These are phyloP conservation scores for Corymbia maculata DNA, from an alignment of 345 rosid species.

Conservation along the genomic window DNA sequence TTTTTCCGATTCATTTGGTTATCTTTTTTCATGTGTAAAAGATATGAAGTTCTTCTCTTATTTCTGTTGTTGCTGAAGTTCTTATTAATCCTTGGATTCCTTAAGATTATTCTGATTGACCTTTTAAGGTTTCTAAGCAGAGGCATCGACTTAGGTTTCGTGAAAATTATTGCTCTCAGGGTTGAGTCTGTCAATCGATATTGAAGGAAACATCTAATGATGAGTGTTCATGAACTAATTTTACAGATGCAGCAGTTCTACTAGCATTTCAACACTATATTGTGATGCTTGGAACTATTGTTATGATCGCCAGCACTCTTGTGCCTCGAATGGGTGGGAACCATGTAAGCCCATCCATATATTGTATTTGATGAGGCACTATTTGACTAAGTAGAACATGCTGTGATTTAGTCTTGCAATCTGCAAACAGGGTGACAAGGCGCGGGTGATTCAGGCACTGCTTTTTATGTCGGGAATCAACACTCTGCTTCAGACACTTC, in stretches of 20 bases:
- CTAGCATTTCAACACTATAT: slow-evolving; percentile 93
- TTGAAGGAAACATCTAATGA: not conserved
- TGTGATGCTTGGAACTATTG: slow-evolving; percentile 84
- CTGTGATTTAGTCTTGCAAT: not conserved
- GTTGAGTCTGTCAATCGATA: not conserved
- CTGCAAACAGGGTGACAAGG: slow-evolving; percentile 72
- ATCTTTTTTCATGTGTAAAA: not conserved
- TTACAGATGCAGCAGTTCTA: slow-evolving; percentile 56
- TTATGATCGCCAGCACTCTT: slow-evolving; percentile 50
- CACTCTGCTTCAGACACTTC: slow-evolving; percentile 76
- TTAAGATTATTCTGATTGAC: not conserved
- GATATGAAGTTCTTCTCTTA: not conserved
- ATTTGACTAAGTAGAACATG: not conserved
- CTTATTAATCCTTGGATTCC: not conserved
- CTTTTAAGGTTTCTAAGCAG: not conserved
- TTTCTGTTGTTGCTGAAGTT: not conserved
- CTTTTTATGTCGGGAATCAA: slow-evolving; percentile 90
- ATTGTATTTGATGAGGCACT: not conserved
- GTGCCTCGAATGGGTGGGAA: slow-evolving; percentile 86
- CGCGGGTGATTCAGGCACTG: slow-evolving; percentile 69
- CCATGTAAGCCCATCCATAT: slow-evolving; percentile 33
- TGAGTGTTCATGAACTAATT: not conserved
- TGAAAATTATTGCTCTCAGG: not conserved
- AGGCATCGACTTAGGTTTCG: not conserved
- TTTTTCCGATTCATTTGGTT: not conserved